Base-by-base conservation (phyloP, 495 filamentous ascomycete species). In the Lentithecium fluviatile region DNA sequence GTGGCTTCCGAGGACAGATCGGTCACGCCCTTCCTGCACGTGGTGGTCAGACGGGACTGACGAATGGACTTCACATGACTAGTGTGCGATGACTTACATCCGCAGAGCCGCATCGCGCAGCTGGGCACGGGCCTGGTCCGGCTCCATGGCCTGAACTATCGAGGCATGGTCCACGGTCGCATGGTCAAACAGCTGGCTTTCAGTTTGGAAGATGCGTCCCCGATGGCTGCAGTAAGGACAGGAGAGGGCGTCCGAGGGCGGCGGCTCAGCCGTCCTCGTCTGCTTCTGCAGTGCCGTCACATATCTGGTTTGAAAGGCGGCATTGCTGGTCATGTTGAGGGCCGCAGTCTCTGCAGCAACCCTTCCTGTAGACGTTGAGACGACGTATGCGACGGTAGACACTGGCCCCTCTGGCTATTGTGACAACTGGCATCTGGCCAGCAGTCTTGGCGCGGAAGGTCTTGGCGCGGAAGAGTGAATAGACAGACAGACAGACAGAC, bases 191-290 rank as follows among this genome's bases (percentile, higher is more conserved):
- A 67, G 54, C 48, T 67, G 65, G 32, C 64, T 56, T 1, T 49
- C 7, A 23, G 25, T 55, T 20, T 67, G 65, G 45, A 67, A 67
- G 8, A 67, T 67, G 13, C 65, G 34, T 13, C 55, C 60, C 13
- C 53, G 55, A 23, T 48, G 47, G n/a, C 21, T 37, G 25, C 65
- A 63, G 24, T 63, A 60, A 2, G 65, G 65, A 40, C 65, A 67
- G 0, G 56, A 11, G 0, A 64, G 23, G 1, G 43, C 32, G 21
- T 56, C 42, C 1, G 54, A 42, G 3, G 34, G 46, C 10, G 48
- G 34, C 4, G 38, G 45, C 2, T 56, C 60, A 45, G 52, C 55
- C 59, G 64, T 67, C 48, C 64, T 68, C 20, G 65, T 45, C 54
- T 68, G 65, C 12, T 46, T 56, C 21, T 56, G 48, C 45, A 68